Conservation (phyloP, 192 early-diverging fungal genomes). For the Podila minutissima region DNA sequence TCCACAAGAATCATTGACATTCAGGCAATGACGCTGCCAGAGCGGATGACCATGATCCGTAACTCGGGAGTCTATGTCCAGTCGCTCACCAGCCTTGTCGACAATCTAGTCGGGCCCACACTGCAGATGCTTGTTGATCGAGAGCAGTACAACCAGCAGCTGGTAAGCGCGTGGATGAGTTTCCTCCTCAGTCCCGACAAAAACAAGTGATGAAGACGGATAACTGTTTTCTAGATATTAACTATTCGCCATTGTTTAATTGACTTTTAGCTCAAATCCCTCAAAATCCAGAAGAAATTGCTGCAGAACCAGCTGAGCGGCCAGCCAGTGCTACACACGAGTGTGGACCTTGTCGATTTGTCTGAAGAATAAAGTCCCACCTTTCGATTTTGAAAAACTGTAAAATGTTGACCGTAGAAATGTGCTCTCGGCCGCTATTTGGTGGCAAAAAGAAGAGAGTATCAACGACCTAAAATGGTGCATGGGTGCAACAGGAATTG, state of each 20-base stretch:
- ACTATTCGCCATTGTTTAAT: background rate
- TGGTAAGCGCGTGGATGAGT: slow-evolving; percentile 6
- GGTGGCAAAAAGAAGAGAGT: too few species aligned
- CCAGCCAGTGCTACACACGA: background rate
- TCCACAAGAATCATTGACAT: slow-evolving; percentile 9
- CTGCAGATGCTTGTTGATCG: slow-evolving; percentile 46
- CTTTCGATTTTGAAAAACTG: too few species aligned
- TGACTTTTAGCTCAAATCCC: slow-evolving; percentile 18
- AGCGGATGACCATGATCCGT: slow-evolving; percentile 51
- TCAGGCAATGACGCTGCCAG: slow-evolving; percentile 32
- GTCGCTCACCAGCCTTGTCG: slow-evolving; percentile 52
- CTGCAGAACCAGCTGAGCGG: slow-evolving; percentile 26
- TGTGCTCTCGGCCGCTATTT: too few species aligned
- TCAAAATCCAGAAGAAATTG: slow-evolving; percentile 19
- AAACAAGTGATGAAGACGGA: too few species aligned
- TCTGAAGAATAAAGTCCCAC: background rate
- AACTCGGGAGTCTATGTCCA: slow-evolving; percentile 59
- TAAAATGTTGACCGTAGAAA: too few species aligned
- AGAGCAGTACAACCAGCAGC: slow-evolving; percentile 39
- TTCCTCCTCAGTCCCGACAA: background rate
- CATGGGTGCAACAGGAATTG: too few species aligned
- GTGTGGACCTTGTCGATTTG: slow-evolving; percentile 23
- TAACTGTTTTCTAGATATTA: background rate
- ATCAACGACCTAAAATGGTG: too few species aligned
- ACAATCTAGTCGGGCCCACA: slow-evolving; percentile 54